phyloP scores from a whole-genome alignment of 2,329 filamentous ascomycete genomes.

The Microascus cirrosus region DNA sequence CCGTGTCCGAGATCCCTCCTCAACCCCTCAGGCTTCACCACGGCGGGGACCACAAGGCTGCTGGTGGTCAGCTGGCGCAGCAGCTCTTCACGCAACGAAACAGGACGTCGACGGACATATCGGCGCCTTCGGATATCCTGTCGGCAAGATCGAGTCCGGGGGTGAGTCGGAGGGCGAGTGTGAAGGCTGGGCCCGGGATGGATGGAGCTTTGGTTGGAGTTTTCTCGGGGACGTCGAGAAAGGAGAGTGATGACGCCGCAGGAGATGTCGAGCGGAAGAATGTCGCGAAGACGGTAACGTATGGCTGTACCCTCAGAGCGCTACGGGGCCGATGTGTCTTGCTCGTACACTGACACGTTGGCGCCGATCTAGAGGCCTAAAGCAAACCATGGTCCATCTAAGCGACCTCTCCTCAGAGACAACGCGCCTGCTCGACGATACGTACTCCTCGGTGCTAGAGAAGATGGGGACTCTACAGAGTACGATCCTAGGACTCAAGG shows the following conservation, averaged over 20 bases:
- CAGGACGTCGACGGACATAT: neutral
- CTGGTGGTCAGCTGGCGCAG: neutral
- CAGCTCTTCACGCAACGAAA: neutral
- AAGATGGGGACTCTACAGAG: conserved; percentile 53
- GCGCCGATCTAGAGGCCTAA: conserved; percentile 29
- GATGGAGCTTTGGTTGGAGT: neutral
- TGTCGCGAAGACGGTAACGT: conserved; percentile 25
- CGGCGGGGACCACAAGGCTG: neutral
- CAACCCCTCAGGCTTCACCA: neutral
- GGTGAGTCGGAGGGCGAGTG: neutral
- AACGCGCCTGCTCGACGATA: conserved; percentile 58
- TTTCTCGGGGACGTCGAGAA: neutral
- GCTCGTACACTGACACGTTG: conserved; percentile 11
- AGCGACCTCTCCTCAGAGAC: conserved; percentile 49
- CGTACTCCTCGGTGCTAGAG: conserved; percentile 63
- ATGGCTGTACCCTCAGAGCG: conserved; percentile 10
- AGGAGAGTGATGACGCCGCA: neutral
- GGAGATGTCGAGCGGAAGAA: neutral
- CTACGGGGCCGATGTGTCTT: neutral
- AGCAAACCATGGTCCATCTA: conserved; percentile 40
- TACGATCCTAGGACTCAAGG: conserved; percentile 53
- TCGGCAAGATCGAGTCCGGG: neutral
- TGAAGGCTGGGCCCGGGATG: neutral
- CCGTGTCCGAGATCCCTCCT: neutral
- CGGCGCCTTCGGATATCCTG: neutral